Conservation (phyloP, 2,329 filamentous ascomycete genomes). For the Pestalotiopsis sp. region DNA sequence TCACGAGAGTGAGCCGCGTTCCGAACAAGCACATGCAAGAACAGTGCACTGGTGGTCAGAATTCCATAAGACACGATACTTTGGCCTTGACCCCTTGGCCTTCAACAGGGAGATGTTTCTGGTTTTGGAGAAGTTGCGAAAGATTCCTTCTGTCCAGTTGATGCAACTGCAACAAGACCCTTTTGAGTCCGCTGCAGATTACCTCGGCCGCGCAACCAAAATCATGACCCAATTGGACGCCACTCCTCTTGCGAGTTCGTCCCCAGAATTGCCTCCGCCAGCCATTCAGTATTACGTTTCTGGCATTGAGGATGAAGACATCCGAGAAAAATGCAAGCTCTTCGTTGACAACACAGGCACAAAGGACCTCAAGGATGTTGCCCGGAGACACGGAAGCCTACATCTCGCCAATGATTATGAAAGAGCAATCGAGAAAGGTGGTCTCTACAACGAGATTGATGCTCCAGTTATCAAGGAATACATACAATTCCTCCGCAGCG, state of each 20-base stretch:
- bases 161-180: constrained; percentile 54
- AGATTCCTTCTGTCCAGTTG: constrained; percentile 55
- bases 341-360: constrained; percentile 30
- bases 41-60: constrained; percentile 48
- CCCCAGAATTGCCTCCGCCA: constrained; percentile 19
- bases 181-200: constrained; percentile 53
- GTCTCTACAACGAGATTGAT: constrained; percentile 43
- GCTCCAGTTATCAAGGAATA: constrained; percentile 47
- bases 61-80: constrained; percentile 41
- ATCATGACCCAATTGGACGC: constrained; percentile 39
- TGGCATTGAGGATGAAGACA: constrained; percentile 51
- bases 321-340: constrained; percentile 44
- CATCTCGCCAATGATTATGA: constrained; percentile 61
- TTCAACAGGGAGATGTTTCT: constrained; percentile 58
- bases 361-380: constrained; percentile 42
- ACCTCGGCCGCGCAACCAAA: constrained; percentile 47
- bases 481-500: constrained; percentile 48
- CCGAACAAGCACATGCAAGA: constrained; percentile 37
- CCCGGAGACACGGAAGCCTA: constrained; percentile 54
- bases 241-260: constrained; percentile 19
- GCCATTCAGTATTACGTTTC: constrained; percentile 47
- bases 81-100: constrained; percentile 47
- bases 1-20: constrained; percentile 36
- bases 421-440: constrained; percentile 49
- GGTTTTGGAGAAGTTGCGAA: constrained; percentile 51